These are phyloP conservation scores for Gloeophyllum trabeum DNA, from an alignment of 768 basidiomycete genomes.

Conservation along the genomic window DNA sequence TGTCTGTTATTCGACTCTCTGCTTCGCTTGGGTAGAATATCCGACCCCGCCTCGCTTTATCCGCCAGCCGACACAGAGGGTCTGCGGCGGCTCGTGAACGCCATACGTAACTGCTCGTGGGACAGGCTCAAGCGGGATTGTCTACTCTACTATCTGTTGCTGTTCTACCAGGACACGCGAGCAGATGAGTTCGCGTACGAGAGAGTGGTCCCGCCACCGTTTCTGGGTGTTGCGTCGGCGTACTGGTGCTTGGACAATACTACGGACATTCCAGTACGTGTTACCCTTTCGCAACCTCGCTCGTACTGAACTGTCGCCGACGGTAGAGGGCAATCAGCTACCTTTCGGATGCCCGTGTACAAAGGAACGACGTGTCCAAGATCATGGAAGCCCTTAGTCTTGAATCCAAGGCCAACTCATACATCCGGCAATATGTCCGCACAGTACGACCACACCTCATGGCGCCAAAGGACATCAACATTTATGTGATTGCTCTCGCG, in stretches of 20 bases:
- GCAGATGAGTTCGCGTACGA: slow-evolving; percentile 38
- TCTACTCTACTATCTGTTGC: slow-evolving; percentile 70
- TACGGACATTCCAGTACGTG: slow-evolving; percentile 48
- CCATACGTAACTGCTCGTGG: slow-evolving; percentile 50
- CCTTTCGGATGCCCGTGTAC: slow-evolving; percentile 64
- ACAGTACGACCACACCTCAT: slow-evolving; percentile 64
- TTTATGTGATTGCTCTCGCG: slow-evolving; percentile 59
- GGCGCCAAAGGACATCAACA: slow-evolving; percentile 58
- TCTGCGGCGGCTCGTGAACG: slow-evolving; percentile 46
- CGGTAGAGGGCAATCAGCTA: slow-evolving; percentile 56
- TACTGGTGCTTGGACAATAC: slow-evolving; percentile 78
- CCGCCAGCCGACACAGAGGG: slow-evolving; percentile 49
- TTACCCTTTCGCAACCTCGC: neutral
- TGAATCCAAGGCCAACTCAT: slow-evolving; percentile 30
- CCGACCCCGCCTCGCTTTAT: slow-evolving; percentile 47
- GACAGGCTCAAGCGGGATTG: slow-evolving; percentile 75
- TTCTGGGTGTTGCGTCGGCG: slow-evolving; percentile 65
- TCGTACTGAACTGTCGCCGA: neutral
- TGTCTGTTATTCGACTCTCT: slow-evolving; percentile 67
- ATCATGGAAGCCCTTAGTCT: slow-evolving; percentile 55
- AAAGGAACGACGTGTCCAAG: slow-evolving; percentile 70
- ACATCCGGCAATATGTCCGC: slow-evolving; percentile 65
- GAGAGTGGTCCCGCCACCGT: slow-evolving; percentile 68
- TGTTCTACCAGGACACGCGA: slow-evolving; percentile 62
- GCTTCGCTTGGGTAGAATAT: slow-evolving; percentile 51